These are phyloP conservation scores for Pseudogymnoascus sp. DNA, from an alignment of 2,329 filamentous ascomycete genomes.

Conservation along the genomic window DNA sequence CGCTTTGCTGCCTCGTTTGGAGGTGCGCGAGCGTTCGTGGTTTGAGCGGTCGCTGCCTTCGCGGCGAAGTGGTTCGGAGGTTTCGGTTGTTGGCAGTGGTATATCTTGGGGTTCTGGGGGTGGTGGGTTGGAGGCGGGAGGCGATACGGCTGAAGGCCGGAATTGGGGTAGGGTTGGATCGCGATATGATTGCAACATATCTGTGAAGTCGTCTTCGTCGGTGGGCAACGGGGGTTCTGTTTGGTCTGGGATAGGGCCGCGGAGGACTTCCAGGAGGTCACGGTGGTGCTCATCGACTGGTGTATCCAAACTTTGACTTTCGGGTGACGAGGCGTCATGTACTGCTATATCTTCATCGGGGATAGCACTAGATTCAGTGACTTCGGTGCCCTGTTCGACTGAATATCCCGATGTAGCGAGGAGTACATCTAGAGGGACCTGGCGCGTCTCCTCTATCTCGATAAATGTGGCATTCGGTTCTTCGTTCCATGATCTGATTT, in stretches of 20 bases:
- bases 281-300: not conserved
- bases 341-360: not conserved
- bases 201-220: not conserved
- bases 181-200: constrained; percentile 25
- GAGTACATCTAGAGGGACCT: constrained; percentile 24
- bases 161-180: constrained; percentile 66
- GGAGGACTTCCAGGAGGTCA: constrained; percentile 5
- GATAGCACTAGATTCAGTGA: not conserved
- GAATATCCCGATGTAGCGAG: constrained; percentile 23
- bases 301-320: not conserved
- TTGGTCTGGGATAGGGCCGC: not conserved
- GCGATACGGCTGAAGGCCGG: constrained; percentile 36
- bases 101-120: constrained; percentile 17
- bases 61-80: constrained; percentile 15
- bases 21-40: constrained; percentile 16
- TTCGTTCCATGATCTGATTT: constrained; percentile 1
- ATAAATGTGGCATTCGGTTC: constrained; percentile 21
- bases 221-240: constrained; percentile 2
- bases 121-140: constrained; percentile 33
- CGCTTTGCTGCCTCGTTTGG: not conserved
- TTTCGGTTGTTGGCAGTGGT: constrained; percentile 12
- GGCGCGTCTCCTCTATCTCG: constrained; percentile 25
- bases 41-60: constrained; percentile 20
- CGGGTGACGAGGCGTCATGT: not conserved
- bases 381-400: constrained; percentile 13